A percentile compares a stretch with the other conserved stretches of the same genome.
phyloP scores from a whole-genome alignment of 441 rosid species.

The Adansonia gregorii region DNA sequence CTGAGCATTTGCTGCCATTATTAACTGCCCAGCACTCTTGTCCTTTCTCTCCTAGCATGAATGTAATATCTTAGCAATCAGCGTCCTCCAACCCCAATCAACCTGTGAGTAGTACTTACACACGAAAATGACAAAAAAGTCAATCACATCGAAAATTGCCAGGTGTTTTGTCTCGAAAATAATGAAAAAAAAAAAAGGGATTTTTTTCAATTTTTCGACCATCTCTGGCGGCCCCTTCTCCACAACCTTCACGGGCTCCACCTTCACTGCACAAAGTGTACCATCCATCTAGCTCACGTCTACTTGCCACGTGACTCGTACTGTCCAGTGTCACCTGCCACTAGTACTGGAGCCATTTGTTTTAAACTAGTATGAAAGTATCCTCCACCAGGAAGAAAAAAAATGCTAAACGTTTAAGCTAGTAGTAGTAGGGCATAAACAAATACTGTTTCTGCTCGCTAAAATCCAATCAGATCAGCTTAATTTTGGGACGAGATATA shows the following conservation, averaged over 20 bases:
- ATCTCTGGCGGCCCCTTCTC: background rate
- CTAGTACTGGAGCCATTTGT: background rate
- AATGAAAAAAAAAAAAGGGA: background rate
- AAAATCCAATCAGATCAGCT: conserved; percentile 24
- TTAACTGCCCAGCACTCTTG: conserved; percentile 33
- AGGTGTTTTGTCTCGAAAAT: background rate
- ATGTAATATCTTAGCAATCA: background rate
- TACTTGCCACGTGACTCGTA: conserved; percentile 42
- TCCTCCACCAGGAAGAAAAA: background rate
- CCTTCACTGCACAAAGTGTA: background rate
- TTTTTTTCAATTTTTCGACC: background rate
- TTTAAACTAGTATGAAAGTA: background rate
- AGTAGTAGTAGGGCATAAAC: background rate
- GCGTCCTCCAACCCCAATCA: background rate
- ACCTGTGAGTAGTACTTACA: background rate
- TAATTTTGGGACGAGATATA: background rate
- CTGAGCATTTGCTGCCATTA: conserved; percentile 39
- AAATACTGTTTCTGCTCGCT: background rate
- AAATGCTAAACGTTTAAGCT: background rate
- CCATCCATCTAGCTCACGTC: background rate
- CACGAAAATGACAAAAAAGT: background rate
- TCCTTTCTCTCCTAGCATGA: background rate
- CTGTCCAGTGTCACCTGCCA: background rate
- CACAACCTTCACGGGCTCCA: conserved; percentile 21
- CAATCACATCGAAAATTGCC: conserved; percentile 10